These are phyloP conservation scores for Phaseolus coccineus DNA, from an alignment of 331 rosid species.

Conservation along the genomic window DNA sequence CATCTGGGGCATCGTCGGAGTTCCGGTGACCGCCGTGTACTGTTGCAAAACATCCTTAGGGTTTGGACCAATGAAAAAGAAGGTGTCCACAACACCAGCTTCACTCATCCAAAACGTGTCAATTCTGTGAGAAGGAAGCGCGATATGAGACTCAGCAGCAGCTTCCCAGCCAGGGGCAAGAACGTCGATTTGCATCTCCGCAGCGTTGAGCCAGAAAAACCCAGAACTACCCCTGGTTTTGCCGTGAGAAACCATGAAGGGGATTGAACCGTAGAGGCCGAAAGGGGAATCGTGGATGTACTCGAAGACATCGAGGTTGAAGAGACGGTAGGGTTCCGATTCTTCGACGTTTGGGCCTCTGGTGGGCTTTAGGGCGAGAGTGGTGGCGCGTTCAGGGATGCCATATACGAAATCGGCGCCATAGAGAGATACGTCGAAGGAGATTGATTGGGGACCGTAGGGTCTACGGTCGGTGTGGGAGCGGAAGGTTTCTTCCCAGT, in stretches of 20 bases:
- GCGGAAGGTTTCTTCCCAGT: slow-evolving; percentile 82
- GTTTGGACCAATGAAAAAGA: slow-evolving; percentile 83
- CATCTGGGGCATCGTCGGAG: slow-evolving; percentile 81
- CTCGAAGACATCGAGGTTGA: slow-evolving; percentile 92
- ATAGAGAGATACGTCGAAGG: slow-evolving; percentile 86
- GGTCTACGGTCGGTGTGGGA: slow-evolving; percentile 82
- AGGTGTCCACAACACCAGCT: slow-evolving; percentile 85
- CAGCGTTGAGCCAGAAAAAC: slow-evolving; percentile 95
- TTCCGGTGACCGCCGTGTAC: slow-evolving; percentile 82
- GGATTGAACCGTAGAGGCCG: slow-evolving; percentile 90
- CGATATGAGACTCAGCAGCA: slow-evolving; percentile 69
- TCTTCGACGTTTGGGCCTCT: slow-evolving; percentile 83
- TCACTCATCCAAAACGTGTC: slow-evolving; percentile 98
- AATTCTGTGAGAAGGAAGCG: slow-evolving; percentile 70
- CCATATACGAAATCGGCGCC: slow-evolving; percentile 89
- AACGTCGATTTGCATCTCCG: slow-evolving; percentile 99
- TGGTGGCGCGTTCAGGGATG: slow-evolving; percentile 88
- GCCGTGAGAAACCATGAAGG: slow-evolving; percentile 95
- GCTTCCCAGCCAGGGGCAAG: slow-evolving; percentile 91
- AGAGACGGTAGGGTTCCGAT: slow-evolving; percentile 90
- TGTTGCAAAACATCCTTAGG: slow-evolving; percentile 88
- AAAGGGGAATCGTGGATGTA: slow-evolving; percentile 86
- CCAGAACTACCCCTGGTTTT: slow-evolving; percentile 74
- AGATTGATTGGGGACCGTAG: slow-evolving; percentile 89
- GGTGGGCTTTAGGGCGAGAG: slow-evolving; percentile 82